Conservation (phyloP, 345 rosid species). For the Pistacia vera region DNA sequence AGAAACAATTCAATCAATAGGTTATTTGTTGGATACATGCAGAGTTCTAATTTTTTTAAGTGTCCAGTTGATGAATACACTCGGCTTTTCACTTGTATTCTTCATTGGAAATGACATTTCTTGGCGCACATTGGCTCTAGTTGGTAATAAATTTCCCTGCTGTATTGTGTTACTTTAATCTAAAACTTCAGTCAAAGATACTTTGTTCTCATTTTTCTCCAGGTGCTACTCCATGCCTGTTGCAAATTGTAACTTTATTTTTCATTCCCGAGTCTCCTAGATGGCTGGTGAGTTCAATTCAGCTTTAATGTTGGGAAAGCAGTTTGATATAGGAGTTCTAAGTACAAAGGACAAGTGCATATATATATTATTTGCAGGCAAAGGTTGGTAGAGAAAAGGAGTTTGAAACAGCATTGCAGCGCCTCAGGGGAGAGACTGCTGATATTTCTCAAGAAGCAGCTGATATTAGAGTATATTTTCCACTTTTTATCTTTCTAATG, state of each 20-base stretch:
- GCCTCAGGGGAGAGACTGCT: conserved; percentile 50
- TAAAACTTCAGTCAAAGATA: not conserved
- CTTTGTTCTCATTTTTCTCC: not conserved
- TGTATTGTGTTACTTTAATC: not conserved
- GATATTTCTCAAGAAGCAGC: conserved; percentile 57
- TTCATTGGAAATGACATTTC: conserved; percentile 34
- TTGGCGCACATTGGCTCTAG: conserved; percentile 41
- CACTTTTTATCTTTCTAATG: not conserved
- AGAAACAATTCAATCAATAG: not conserved
- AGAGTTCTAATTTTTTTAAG: not conserved
- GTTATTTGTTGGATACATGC: not conserved
- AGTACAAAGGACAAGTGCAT: not conserved
- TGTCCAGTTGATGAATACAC: conserved; percentile 27
- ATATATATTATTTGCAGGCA: conserved; percentile 29
- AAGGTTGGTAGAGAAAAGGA: conserved; percentile 48
- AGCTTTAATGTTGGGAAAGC: not conserved
- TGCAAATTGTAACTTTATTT: conserved; percentile 35
- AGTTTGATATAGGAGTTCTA: too few relatives aligned
- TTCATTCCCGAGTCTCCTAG: conserved; percentile 61
- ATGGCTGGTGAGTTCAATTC: conserved; percentile 47
- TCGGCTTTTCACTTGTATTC: conserved; percentile 27
- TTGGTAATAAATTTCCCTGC: conserved; percentile 19
- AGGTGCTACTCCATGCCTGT: conserved; percentile 37
- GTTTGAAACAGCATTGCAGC: conserved; percentile 44
- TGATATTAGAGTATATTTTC: conserved; percentile 46